These are phyloP conservation scores for Naganishia albida DNA, from an alignment of 1,284 basidiomycete species.

Conservation along the genomic window DNA sequence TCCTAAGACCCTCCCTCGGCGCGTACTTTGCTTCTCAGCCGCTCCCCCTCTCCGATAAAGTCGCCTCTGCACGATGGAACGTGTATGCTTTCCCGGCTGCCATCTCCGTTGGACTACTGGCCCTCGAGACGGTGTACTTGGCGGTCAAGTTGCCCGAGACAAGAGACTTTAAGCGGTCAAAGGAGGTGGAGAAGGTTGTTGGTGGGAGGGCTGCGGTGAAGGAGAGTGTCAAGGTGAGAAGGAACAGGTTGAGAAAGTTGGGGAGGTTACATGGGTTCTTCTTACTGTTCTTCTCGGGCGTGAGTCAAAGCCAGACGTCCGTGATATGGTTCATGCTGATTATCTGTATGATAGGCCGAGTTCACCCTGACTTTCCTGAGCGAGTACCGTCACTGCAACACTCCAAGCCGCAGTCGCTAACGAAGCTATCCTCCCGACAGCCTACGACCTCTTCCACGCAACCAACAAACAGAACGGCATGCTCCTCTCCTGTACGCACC, in stretches of 20 bases:
- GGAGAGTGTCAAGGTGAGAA: constrained; percentile 36
- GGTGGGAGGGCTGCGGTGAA: constrained; percentile 30
- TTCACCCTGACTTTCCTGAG: constrained; percentile 89
- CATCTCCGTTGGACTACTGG: constrained; percentile 70
- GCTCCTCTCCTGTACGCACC: constrained; percentile 64
- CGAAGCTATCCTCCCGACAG: constrained; percentile 12
- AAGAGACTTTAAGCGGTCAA: constrained; percentile 42
- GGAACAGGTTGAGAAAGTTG: constrained; percentile 53
- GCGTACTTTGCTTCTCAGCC: constrained; percentile 55
- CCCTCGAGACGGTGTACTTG: constrained; percentile 71
- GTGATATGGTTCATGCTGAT: neutral
- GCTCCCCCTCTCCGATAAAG: constrained; percentile 37
- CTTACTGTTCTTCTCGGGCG: constrained; percentile 77
- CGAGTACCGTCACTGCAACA: constrained; percentile 54
- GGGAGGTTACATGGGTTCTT: constrained; percentile 76
- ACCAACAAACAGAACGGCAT: constrained; percentile 84
- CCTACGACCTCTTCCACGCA: constrained; percentile 74
- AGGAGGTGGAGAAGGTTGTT: constrained; percentile 34
- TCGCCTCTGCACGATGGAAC: constrained; percentile 61
- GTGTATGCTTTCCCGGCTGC: constrained; percentile 81
- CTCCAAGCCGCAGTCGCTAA: constrained; percentile 27
- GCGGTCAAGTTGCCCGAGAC: constrained; percentile 67
- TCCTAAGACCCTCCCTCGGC: constrained; percentile 61
- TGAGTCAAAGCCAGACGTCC: constrained; percentile 35
- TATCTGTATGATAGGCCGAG: constrained; percentile 62